Conservation (phyloP, 139 green algal genomes). For the Chlamydomonas sphaeroides region DNA sequence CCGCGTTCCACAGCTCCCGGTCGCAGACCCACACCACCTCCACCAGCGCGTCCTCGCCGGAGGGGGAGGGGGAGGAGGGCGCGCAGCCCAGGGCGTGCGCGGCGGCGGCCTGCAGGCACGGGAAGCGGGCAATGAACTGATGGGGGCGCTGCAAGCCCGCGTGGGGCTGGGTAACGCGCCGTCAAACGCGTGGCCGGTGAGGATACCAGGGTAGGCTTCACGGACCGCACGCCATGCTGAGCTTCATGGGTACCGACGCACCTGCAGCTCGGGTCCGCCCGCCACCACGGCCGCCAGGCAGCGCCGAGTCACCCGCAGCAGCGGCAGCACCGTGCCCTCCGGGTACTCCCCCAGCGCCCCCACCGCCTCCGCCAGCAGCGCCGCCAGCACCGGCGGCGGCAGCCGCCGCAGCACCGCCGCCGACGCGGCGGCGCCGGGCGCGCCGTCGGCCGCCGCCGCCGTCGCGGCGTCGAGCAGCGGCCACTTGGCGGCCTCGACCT, state of each 20-base stretch:
- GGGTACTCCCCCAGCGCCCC: constrained; percentile 24
- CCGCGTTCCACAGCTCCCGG: constrained; percentile 40
- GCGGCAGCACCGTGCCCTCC: constrained; percentile 40
- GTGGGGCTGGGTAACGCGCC: no score
- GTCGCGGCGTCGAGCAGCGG: constrained; percentile 30
- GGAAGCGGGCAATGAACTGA: not conserved
- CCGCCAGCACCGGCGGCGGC: not conserved
- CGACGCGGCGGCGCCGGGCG: not conserved
- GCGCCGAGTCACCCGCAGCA: constrained; percentile 35
- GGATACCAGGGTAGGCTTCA: no score
- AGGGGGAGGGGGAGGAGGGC: not conserved
- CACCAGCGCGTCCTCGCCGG: not conserved
- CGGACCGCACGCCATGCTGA: no score
- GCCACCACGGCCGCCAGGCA: constrained; percentile 24
- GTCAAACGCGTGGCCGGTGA: no score
- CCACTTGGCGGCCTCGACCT: constrained; percentile 30
- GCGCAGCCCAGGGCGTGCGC: not conserved
- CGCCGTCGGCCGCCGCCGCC: not conserved
- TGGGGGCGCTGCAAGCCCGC: no score
- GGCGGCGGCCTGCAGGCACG: not conserved
- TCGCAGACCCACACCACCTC: constrained; percentile 29
- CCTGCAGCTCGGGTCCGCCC: constrained; percentile 20
- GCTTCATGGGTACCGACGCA: no score
- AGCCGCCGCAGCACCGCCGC: not conserved
- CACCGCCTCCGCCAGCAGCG: not conserved